phyloP scores from a whole-genome alignment of 306 rosid species.

The Carpinus fangiana region DNA sequence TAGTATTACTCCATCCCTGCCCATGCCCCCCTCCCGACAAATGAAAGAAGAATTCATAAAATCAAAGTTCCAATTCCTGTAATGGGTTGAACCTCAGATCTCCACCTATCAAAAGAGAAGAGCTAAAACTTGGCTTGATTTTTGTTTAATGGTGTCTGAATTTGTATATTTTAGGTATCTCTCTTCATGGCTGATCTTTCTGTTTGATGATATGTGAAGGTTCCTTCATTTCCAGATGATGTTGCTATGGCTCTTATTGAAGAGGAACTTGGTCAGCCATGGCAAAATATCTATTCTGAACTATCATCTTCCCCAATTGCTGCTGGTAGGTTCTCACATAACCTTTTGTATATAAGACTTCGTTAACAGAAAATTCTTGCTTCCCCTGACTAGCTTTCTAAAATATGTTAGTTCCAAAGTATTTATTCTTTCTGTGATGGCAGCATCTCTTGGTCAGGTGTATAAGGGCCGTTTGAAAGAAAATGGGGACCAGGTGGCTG shows the following conservation, averaged over 20 bases:
- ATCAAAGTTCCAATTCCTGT: not conserved
- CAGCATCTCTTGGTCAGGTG: slow-evolving; percentile 99
- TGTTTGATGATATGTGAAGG: slow-evolving; percentile 53
- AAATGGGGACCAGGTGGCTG: slow-evolving; percentile 96
- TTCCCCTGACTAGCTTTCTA: slow-evolving; percentile 31
- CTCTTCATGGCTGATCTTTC: slow-evolving; percentile 37
- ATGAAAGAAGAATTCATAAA: not conserved
- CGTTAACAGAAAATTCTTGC: slow-evolving; percentile 28
- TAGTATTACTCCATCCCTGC: not conserved
- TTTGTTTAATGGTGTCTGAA: slow-evolving; percentile 12
- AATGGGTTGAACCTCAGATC: not conserved
- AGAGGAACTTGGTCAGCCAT: slow-evolving; percentile 98
- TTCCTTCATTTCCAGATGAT: slow-evolving; percentile 97
- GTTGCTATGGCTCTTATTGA: slow-evolving; percentile 93
- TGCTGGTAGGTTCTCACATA: slow-evolving; percentile 69
- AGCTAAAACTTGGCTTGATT: not conserved
- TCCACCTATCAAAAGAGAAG: slow-evolving; percentile 1
- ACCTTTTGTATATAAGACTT: slow-evolving; percentile 36
- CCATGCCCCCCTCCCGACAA: not conserved
- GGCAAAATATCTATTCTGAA: slow-evolving; percentile 87
- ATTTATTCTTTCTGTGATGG: slow-evolving; percentile 35
- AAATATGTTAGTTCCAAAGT: slow-evolving; percentile 23
- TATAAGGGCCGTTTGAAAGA: slow-evolving; percentile 91
- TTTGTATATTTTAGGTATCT: slow-evolving; percentile 20
- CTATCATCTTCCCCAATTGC: slow-evolving; percentile 95